phyloP scores from a whole-genome alignment of 805 yeast species.

The Wickerhamiella slavikovae region DNA sequence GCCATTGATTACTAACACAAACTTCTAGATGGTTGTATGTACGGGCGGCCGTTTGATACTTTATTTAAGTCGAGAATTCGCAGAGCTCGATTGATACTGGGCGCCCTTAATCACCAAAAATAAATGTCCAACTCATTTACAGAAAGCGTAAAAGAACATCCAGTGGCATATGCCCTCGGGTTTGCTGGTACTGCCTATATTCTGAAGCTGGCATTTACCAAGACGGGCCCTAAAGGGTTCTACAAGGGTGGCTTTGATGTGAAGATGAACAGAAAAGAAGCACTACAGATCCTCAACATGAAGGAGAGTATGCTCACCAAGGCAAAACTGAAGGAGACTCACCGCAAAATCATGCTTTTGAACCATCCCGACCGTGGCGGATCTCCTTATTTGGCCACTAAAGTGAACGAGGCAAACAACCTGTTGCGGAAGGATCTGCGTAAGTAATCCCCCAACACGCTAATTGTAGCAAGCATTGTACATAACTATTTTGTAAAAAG shows the following conservation, averaged over 20 bases:
- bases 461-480: neutral
- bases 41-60: no score
- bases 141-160: constrained; percentile 31
- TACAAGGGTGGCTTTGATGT: constrained; percentile 75
- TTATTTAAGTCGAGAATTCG: no score
- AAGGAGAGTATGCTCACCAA: constrained; percentile 20
- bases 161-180: constrained; percentile 52
- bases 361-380: constrained; percentile 96
- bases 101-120: neutral
- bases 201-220: constrained; percentile 14
- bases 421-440: constrained; percentile 42
- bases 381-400: constrained; percentile 70
- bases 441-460: constrained; percentile 5
- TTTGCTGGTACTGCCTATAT: constrained; percentile 29
- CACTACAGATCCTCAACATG: constrained; percentile 61
- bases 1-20: no score
- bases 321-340: constrained; percentile 40
- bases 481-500: constrained; percentile 45
- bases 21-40: no score
- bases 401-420: constrained; percentile 81
- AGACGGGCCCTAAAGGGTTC: constrained; percentile 44
- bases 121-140: constrained; percentile 2
- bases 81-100: no score
- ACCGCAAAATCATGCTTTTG: constrained; percentile 64
- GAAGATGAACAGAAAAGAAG: constrained; percentile 83